These are phyloP conservation scores for Kregervanrija delftensis DNA, from an alignment of 805 yeast species.

Conservation along the genomic window DNA sequence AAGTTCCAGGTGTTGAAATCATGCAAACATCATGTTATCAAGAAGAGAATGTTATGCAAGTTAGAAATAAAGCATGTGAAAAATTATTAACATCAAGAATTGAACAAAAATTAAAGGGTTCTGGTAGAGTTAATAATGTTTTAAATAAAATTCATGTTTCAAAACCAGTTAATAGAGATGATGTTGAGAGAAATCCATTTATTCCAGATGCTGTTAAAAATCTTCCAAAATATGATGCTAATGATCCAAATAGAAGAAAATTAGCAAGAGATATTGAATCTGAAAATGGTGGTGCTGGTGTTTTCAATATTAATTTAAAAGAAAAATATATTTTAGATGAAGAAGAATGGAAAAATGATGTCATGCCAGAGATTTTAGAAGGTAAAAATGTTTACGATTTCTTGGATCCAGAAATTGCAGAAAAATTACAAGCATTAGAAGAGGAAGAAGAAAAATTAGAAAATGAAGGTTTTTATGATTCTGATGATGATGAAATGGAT, in stretches of 20 bases:
- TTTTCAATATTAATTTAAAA: slow-evolving; percentile 85
- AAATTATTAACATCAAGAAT: slow-evolving; percentile 90
- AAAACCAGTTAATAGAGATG: slow-evolving; percentile 84
- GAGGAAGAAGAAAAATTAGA: slow-evolving; percentile 95
- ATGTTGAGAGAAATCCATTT: slow-evolving; percentile 65
- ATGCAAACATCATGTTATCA: slow-evolving; percentile 90
- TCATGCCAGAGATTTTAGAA: slow-evolving; percentile 93
- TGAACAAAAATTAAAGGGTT: slow-evolving; percentile 92
- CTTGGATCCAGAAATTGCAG: slow-evolving; percentile 92
- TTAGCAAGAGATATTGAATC: slow-evolving; percentile 86
- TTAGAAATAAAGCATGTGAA: slow-evolving; percentile 96
- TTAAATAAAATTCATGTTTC: slow-evolving; percentile 95
- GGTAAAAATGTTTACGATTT: slow-evolving; percentile 97
- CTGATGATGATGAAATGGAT: slow-evolving; percentile 64
- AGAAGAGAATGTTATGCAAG: slow-evolving; percentile 92
- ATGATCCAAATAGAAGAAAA: slow-evolving; percentile 75
- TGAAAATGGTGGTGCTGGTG: slow-evolving; percentile 99
- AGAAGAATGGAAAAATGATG: slow-evolving; percentile 96
- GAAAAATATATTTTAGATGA: slow-evolving; percentile 89
- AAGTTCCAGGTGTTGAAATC: slow-evolving; percentile 78
- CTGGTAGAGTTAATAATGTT: slow-evolving; percentile 81
- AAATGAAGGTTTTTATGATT: slow-evolving; percentile 90
- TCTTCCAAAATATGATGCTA: slow-evolving; percentile 61
- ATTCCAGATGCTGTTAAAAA: slow-evolving; percentile 72
- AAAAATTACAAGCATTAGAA: slow-evolving; percentile 89